Evolutionary conservation across 2,329 filamentous ascomycete species (phyloP), one percentile per base, ranked within the genome.

Genomic region (Hypoxylon sp.): DNA sequence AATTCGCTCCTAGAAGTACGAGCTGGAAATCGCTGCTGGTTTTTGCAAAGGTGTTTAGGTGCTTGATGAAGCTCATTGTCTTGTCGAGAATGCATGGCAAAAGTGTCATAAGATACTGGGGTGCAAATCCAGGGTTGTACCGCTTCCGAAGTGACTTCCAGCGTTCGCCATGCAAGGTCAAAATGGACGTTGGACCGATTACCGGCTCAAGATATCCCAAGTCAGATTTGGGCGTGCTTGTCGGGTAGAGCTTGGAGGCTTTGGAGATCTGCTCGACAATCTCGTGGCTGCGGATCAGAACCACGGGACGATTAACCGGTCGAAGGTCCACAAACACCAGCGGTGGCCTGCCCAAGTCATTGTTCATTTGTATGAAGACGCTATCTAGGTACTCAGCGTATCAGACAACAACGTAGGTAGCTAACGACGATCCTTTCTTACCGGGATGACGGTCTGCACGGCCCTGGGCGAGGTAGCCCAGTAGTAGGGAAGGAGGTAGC

Each of bases 91-190:
- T 70, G 20, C 63, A 55, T 0, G 69, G 70, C 58, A 72, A 67
- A 5, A 25, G 21, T 6, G 21, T 25, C 21, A 9, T 25, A 12
- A 74, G 62, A 32, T 74, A 69, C 48, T 71, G 68, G 2, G 69
- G 66, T 1, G 71, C 64, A 41, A 73, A 74, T 2, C 71, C 71
- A 4, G 69, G 68, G 51, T 71, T 73, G 54, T 71, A 70, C 21
- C 21, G 21, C 65, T 65, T 71, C 11, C 72, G 67, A 5, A 65
- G 35, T 2, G 54, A 50, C 51, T 70, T 71, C 68, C 68, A 71
- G 4, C 64, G 57, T 5, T 62, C 57, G 6, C 58, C 63, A 53
- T 67, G 27, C 35, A 60, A 21, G 13, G 8, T 41, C 5, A 59
- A 34, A 17, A 60, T 57, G 3, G 54, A 60, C 5, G 47, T 52